Conservation (phyloP, 2,329 filamentous ascomycete species). For the Penicillium crustosum region DNA sequence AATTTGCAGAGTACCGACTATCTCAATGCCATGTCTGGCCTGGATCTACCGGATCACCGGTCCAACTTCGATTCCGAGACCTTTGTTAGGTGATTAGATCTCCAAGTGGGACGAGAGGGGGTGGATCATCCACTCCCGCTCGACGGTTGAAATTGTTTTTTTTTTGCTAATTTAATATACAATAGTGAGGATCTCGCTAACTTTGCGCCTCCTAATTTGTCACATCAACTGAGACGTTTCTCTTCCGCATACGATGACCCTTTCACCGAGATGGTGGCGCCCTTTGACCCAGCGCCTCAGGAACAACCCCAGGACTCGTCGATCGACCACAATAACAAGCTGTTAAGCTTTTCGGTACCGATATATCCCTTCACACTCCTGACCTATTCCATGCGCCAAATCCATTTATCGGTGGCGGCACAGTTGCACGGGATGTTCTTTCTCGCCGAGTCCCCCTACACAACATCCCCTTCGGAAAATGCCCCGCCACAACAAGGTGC, state of each 20-base stretch:
- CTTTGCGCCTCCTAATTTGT: conserved; percentile 47
- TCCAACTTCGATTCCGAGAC: conserved; percentile 62
- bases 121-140: conserved; percentile 7
- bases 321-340: conserved; percentile 66
- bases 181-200: conserved; percentile 53
- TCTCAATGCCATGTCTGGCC: conserved; percentile 50
- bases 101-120: conserved; percentile 14
- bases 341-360: conserved; percentile 71
- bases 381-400: conserved; percentile 58
- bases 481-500: conserved; percentile 53
- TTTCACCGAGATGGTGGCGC: conserved; percentile 52
- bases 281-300: conserved; percentile 44
- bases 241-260: conserved; percentile 51
- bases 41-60: conserved; percentile 59
- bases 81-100: conserved; percentile 54
- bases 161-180: conserved; percentile 6
- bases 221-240: conserved; percentile 50
- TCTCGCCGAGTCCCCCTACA: conserved; percentile 64
- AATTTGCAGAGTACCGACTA: conserved; percentile 51
- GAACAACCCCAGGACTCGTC: conserved; percentile 56
- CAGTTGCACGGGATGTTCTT: conserved; percentile 71
- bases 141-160: neutral
- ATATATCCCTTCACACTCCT: conserved; percentile 61
- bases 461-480: conserved; percentile 55
- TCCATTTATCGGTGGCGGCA: conserved; percentile 58